phyloP scores from a whole-genome alignment of 805 yeast species.

The Teunomyces kruisii region DNA sequence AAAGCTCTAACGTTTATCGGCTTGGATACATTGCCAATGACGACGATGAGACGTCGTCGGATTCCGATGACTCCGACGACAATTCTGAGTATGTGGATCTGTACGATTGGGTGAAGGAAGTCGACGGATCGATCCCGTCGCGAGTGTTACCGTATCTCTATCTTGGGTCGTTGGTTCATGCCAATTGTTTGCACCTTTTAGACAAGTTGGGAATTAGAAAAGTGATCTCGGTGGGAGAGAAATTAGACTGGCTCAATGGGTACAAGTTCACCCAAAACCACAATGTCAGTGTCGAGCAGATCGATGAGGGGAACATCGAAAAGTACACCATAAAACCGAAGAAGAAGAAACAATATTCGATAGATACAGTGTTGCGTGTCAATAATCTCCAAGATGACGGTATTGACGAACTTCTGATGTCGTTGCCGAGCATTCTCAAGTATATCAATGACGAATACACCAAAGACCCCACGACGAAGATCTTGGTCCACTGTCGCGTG shows the following conservation, averaged over 20 bases:
- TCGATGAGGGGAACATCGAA: constrained; percentile 34
- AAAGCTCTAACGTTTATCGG: constrained; percentile 2
- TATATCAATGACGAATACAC: constrained; percentile 52
- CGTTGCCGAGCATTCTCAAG: constrained; percentile 61
- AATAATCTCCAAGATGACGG: constrained; percentile 89
- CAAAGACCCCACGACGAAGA: constrained; percentile 25
- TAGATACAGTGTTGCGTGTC: constrained; percentile 58
- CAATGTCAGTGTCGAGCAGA: constrained; percentile 20
- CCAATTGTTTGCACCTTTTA: constrained; percentile 66
- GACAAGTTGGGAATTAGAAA: constrained; percentile 65
- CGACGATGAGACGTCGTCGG: constrained; percentile 11
- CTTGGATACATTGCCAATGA: constrained; percentile 31
- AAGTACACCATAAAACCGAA: constrained; percentile 25
- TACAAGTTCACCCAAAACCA: constrained; percentile 25
- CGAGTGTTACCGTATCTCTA: constrained; percentile 79
- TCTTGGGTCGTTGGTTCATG: constrained; percentile 82
- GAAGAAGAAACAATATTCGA: constrained; percentile 14
- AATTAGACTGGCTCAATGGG: constrained; percentile 58
- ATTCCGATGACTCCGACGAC: constrained; percentile 13
- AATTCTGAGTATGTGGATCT: constrained; percentile 10
- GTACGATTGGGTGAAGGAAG: constrained; percentile 39
- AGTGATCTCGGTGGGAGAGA: constrained; percentile 86
- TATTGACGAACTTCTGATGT: constrained; percentile 66
- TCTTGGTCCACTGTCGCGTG: constrained; percentile 87
- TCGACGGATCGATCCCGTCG: constrained; percentile 77